A percentile compares a stretch with the other conserved stretches of the same genome.
phyloP scores from a whole-genome alignment of 164 flowering plant species.

The Malania oleifera region DNA sequence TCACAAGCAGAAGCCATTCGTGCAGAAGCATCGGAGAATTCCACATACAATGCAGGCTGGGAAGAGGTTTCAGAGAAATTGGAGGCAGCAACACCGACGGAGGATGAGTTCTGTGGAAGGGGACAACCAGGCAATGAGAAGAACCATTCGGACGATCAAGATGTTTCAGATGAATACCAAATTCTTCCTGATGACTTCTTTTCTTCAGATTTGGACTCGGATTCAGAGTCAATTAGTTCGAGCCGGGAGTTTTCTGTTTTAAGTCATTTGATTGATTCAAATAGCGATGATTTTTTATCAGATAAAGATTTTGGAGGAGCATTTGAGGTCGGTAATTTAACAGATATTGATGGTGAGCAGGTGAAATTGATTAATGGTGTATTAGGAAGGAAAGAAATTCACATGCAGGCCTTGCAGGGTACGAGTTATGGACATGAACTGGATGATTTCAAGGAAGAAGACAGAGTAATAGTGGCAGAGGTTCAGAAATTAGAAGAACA shows the following conservation, averaged over 20 bases:
- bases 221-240: conserved; percentile 33
- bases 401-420: conserved; percentile 7
- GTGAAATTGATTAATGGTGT: conserved; percentile 13
- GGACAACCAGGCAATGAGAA: too few species aligned
- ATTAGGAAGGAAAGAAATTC: conserved; percentile 7
- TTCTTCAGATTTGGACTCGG: conserved; percentile 37
- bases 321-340: conserved; percentile 7
- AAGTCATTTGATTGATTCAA: conserved; percentile 25
- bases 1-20: conserved; percentile 12
- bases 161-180: conserved; percentile 11
- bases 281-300: conserved; percentile 38
- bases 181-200: conserved; percentile 26
- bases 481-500: conserved; percentile 17
- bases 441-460: conserved; percentile 25
- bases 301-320: conserved; percentile 45
- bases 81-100: neutral
- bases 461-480: conserved; percentile 26
- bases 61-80: neutral
- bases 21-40: conserved; percentile 7
- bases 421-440: conserved; percentile 9
- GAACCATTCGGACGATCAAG: neutral
- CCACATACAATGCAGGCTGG: neutral
- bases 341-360: conserved; percentile 16
- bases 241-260: conserved; percentile 25
- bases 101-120: neutral